Evolutionary conservation across 2,329 filamentous ascomycete genomes (phyloP).

Genomic region (Pestalotiopsis sp.): DNA sequence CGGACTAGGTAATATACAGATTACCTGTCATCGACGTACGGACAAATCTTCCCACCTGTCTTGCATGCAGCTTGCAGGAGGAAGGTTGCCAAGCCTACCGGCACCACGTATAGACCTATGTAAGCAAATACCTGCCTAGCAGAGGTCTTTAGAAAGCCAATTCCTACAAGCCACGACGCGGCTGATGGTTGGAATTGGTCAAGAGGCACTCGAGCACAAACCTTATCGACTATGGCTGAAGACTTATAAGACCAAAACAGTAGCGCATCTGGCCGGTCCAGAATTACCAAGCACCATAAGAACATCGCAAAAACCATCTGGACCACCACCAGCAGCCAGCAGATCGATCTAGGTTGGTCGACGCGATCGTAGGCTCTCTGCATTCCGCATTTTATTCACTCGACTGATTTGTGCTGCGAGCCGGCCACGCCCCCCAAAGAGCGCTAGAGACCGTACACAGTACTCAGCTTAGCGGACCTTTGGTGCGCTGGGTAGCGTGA

Average conservation of each 20-base stretch:
- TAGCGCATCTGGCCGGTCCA: not conserved
- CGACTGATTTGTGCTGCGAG: not conserved
- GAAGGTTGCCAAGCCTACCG: too few relatives aligned
- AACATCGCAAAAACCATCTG: too few relatives aligned
- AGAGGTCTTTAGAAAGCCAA: too few relatives aligned
- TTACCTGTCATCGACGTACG: not conserved
- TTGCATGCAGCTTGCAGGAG: too few relatives aligned
- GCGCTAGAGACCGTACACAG: not conserved
- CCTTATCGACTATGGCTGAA: not conserved
- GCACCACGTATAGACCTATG: too few relatives aligned
- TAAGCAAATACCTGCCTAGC: too few relatives aligned
- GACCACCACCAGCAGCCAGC: not conserved
- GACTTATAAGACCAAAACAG: not conserved
- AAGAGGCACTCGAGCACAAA: not conserved
- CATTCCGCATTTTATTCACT: not conserved
- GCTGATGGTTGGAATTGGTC: not conserved
- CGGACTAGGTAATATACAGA: not conserved
- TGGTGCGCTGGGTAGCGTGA: not conserved
- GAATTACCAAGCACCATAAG: not conserved
- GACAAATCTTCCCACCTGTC: too few relatives aligned
- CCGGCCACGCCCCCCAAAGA: not conserved
- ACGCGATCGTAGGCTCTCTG: not conserved
- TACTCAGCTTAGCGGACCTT: not conserved
- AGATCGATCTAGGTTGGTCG: not conserved
- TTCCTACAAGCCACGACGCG: too few relatives aligned